Base-by-base conservation (phyloP, 306 rosid species). In the Fagus crenata region DNA sequence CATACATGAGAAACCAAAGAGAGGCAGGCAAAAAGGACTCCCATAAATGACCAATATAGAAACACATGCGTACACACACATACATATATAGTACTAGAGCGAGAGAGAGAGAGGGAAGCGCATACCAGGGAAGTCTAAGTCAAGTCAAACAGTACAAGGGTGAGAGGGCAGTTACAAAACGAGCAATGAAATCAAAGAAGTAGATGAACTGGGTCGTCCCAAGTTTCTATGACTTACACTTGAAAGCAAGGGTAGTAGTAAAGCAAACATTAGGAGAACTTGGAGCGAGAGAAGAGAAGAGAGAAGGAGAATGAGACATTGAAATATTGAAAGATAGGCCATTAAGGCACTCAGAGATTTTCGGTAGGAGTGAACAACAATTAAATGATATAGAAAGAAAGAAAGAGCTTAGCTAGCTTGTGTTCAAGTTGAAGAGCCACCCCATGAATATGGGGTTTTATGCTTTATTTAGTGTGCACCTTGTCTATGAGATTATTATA, bases 141-240 rank as follows among this genome's bases (percentile, higher is more conserved):
- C 75, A 43, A 80, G 81, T 79, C 83, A 83, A 85, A 58, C 63
- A 81, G 85, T 70, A 71, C 75, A 80, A 81, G 72, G 73, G 46
- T 39, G 72, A 43, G 72, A 39, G 71, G 56, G 54, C 81, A 61
- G 76, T 79, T 79, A 72, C 32, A 72, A 64, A 86, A 75, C 6
- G 68, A 67, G 78, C 74, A 84, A 78, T 59, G 49, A 83, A 80
- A 73, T 74, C 86, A 74, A 64, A 75, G 73, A 78, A 53, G 40
- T 53, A 72, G 78, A 35, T 77, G 59, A 63, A 9, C 32, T 28
- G 76, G 67, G 39, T 5, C 33, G 36, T 17, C 36, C 36, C 40
- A 33, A 53, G 54, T 41, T 56, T 12, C 53, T 74, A 64, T 71
- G 78, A 84, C 59, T 28, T 18, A 53, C 64, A 60, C 55, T 41